Conservation (phyloP, 2,329 filamentous ascomycete species). For the Fusarium tjaetaba region DNA sequence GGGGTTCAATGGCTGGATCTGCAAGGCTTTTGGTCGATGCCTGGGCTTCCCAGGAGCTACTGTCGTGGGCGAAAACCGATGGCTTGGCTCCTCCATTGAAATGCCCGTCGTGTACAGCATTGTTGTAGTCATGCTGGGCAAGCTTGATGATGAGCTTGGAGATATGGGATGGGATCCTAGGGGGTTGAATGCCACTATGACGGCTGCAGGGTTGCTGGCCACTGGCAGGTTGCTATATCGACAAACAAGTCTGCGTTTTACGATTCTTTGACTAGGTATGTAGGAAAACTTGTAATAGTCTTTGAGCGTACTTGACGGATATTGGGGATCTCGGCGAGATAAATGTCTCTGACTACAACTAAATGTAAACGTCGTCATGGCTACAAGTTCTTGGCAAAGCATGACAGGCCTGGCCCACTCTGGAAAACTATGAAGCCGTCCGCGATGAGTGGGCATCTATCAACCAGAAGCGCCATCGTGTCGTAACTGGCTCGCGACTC, state of each 20-base stretch:
- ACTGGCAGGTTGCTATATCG: not conserved
- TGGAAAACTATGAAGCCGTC: slow-evolving; percentile 27
- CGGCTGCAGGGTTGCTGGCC: not conserved
- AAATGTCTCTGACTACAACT: slow-evolving; percentile 11
- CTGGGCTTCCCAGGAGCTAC: slow-evolving; percentile 26
- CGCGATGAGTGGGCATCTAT: slow-evolving; percentile 8
- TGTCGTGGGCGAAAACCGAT: slow-evolving; percentile 12
- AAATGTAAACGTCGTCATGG: not conserved
- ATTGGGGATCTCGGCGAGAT: slow-evolving; percentile 10
- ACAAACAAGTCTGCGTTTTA: not conserved
- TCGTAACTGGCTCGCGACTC: slow-evolving; percentile 5
- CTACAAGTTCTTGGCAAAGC: slow-evolving; percentile 11
- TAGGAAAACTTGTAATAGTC: not conserved
- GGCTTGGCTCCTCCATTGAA: slow-evolving; percentile 23
- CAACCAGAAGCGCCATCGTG: slow-evolving; percentile 6
- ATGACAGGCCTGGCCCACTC: slow-evolving; percentile 15
- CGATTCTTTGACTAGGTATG: not conserved
- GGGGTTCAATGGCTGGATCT: slow-evolving; percentile 58
- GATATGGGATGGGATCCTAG: not conserved
- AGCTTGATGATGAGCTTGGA: not conserved
- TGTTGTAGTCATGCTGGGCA: slow-evolving; percentile 30
- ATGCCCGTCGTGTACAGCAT: slow-evolving; percentile 34
- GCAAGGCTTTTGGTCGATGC: slow-evolving; percentile 38
- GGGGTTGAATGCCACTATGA: slow-evolving; percentile 10
- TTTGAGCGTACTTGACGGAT: not conserved